phyloP scores from a whole-genome alignment of 2,329 filamentous ascomycete genomes.

The Fusarium keratoplasticum region DNA sequence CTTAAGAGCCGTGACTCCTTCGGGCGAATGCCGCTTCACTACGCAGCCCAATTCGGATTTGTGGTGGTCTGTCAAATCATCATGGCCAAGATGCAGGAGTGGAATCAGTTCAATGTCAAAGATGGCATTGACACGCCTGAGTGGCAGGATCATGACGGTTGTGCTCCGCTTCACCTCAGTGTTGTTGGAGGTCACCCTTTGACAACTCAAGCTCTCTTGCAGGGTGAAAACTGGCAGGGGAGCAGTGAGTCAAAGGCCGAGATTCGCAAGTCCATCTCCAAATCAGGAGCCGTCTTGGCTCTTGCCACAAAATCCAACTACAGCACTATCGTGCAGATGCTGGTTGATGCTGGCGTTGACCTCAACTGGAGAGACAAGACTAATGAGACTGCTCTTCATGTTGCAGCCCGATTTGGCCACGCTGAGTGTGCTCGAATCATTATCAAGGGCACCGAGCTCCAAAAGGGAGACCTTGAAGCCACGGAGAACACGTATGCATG shows the following conservation, averaged over 20 bases:
- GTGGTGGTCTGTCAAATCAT: conserved; percentile 89
- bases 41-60: conserved; percentile 94
- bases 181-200: conserved; percentile 91
- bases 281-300: conserved; percentile 88
- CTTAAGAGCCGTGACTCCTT: conserved; percentile 79
- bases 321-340: conserved; percentile 82
- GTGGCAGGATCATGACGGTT: conserved; percentile 95
- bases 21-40: conserved; percentile 88
- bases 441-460: conserved; percentile 74
- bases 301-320: conserved; percentile 92
- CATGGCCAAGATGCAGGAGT: conserved; percentile 88
- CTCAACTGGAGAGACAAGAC: conserved; percentile 93
- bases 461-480: conserved; percentile 81
- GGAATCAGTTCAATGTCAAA: conserved; percentile 86
- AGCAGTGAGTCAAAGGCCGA: conserved; percentile 70
- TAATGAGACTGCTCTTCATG: conserved; percentile 91
- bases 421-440: conserved; percentile 82
- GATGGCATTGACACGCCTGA: conserved; percentile 86
- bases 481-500: conserved; percentile 88
- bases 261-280: conserved; percentile 76
- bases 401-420: conserved; percentile 91
- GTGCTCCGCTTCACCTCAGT: conserved; percentile 89
- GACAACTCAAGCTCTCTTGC: conserved; percentile 84
- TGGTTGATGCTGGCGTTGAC: conserved; percentile 91
- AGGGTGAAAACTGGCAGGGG: conserved; percentile 82